A percentile compares a stretch with the other conserved stretches of the same genome.
These are phyloP conservation scores for Pleurotus djamor DNA, from an alignment of 768 basidiomycete species.

Conservation along the genomic window DNA sequence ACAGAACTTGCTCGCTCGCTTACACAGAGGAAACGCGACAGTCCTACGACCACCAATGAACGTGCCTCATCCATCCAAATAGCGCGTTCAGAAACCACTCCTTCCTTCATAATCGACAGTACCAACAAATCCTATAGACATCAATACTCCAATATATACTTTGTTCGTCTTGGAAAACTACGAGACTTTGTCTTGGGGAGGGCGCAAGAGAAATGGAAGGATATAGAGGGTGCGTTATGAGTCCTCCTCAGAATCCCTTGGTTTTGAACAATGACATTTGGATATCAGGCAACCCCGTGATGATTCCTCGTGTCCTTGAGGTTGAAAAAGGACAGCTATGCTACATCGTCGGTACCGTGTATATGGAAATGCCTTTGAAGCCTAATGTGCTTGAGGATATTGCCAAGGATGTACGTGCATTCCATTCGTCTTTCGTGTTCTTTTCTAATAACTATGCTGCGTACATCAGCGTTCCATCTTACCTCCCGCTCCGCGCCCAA, in stretches of 20 bases:
- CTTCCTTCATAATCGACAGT: conserved; percentile 43
- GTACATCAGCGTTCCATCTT: conserved; percentile 78
- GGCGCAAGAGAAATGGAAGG: conserved; percentile 38
- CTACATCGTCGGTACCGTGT: conserved; percentile 92
- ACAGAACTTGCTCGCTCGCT: background rate
- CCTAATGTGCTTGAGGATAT: conserved; percentile 98
- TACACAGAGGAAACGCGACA: background rate
- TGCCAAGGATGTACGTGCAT: conserved; percentile 76
- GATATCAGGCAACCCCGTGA: conserved; percentile 57
- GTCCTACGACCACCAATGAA: conserved; percentile 7
- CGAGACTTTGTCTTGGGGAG: conserved; percentile 36
- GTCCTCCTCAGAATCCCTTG: background rate
- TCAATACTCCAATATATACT: conserved; percentile 60
- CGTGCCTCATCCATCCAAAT: conserved; percentile 38
- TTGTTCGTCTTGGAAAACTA: conserved; percentile 40
- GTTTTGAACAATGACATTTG: background rate
- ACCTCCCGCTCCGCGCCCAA: conserved; percentile 71
- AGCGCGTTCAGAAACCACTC: conserved; percentile 28
- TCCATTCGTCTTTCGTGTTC: background rate
- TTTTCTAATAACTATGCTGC: background rate
- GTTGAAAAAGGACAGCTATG: conserved; percentile 83
- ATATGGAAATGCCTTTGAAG: conserved; percentile 99
- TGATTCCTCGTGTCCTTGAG: conserved; percentile 84
- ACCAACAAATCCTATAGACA: conserved; percentile 49
- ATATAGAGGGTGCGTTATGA: conserved; percentile 31